Base-by-base conservation (phyloP, 2,329 filamentous ascomycete genomes). In the Aspergillus hiratsukae region DNA sequence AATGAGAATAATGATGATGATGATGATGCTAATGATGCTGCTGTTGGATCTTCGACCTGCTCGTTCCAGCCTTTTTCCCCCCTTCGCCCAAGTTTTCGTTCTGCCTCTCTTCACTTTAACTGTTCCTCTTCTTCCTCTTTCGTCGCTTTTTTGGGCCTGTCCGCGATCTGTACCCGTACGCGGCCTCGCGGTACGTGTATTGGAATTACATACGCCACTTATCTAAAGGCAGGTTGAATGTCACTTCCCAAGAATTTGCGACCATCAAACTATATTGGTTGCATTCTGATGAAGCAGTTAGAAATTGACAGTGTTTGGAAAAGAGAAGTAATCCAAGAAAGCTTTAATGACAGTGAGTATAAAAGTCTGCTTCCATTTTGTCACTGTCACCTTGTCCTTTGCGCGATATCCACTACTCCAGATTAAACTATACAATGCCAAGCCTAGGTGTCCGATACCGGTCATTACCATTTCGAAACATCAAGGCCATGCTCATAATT, bases 31-130 rank as follows among this genome's bases (percentile, higher is more conserved):
- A 55, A 43, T 53, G 56, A 53, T 52, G 58, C 52, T 52, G 54
- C 49, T 31, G 53, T 54, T 50, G 21, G 58, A 51, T 49, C 55
- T 53, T 55, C 19, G 41, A 54, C 21, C 28, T 60, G 50, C 35
- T 57, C 52, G 52, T 48, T 53, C 41, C 41, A 45, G 41, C 37
- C 51, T 53, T 35, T 35, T 50, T 54, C 52, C 57, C 57, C 58
- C 53, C 58, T 58, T 60, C 53, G 55, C 55, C 59, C 59, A 58
- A 56, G 43, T 60, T 55, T 57, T 45, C 51, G 37, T 53, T 35
- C 17, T 52, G 31, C 48, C 37, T 29, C 48, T 50, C 31, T 55
- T 54, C 48, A 43, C 49, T 43, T 59, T 37, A 29, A 46, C 49
- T 49, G 51, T 52, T 52, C 35, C 51, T 54, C 37, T 43, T 50